These are phyloP conservation scores for Schizophyllum amplum DNA, from an alignment of 1,284 basidiomycete genomes.

Conservation along the genomic window DNA sequence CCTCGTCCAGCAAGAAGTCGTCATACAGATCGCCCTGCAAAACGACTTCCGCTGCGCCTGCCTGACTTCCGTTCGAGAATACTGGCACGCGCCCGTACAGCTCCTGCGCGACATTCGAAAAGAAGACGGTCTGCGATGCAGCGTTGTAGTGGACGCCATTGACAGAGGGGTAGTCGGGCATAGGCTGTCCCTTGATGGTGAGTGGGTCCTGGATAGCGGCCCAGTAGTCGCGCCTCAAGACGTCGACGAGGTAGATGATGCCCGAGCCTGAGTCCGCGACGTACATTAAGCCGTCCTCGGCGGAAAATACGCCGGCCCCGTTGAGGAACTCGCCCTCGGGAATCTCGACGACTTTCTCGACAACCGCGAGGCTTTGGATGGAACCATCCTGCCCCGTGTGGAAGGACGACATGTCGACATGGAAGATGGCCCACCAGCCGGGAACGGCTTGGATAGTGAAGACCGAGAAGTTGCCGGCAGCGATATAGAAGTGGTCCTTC, in stretches of 20 bases:
- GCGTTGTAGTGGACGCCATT: conserved; percentile 4
- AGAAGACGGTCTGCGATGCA: conserved; percentile 2
- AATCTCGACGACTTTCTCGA: conserved; percentile 6
- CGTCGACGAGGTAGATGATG: conserved; percentile 7
- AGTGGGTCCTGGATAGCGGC: conserved; percentile 5
- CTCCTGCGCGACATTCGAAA: conserved; percentile 4
- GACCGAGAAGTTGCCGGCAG: conserved; percentile 8
- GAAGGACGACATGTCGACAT: conserved; percentile 5
- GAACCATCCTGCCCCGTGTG: not conserved
- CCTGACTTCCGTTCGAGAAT: conserved; percentile 4
- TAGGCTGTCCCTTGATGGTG: conserved; percentile 5
- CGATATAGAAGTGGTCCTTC: conserved; percentile 5
- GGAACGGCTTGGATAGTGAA: conserved; percentile 3
- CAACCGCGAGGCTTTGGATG: not conserved
- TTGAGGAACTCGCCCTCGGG: conserved; percentile 6
- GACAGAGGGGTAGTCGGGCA: conserved; percentile 3
- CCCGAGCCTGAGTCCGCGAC: conserved; percentile 5
- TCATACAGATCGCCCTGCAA: conserved; percentile 4
- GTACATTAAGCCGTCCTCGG: conserved; percentile 4
- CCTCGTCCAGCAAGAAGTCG: conserved; percentile 6
- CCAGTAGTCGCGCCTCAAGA: conserved; percentile 6
- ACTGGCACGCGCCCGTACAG: conserved; percentile 6
- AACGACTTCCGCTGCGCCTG: conserved; percentile 2
- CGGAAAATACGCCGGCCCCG: conserved; percentile 6
- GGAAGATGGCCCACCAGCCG: conserved; percentile 6